phyloP scores from a whole-genome alignment of 257 asterid species.

The Fraxinus americana region DNA sequence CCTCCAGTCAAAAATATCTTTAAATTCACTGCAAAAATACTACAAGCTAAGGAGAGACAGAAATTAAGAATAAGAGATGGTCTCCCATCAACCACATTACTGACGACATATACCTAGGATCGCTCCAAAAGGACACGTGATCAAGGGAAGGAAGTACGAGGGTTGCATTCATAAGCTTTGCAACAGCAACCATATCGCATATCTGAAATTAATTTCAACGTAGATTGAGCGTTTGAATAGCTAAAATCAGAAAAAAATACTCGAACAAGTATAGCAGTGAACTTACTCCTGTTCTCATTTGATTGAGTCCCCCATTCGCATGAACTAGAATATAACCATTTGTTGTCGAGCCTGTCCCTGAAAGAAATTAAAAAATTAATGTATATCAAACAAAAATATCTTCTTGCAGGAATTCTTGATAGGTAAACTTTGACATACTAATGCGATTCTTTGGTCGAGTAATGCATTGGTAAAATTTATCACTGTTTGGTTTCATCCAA shows the following conservation, averaged over 20 bases:
- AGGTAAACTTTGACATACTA: slow-evolving; percentile 34
- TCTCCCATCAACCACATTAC: background rate
- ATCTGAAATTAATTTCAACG: slow-evolving; percentile 37
- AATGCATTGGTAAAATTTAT: slow-evolving; percentile 44
- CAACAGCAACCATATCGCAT: slow-evolving; percentile 74
- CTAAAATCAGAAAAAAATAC: background rate
- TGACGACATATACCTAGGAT: slow-evolving; percentile 53
- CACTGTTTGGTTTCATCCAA: slow-evolving; percentile 58
- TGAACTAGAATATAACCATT: slow-evolving; percentile 59
- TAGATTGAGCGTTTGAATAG: background rate
- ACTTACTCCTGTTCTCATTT: slow-evolving; percentile 74
- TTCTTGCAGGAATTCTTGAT: background rate
- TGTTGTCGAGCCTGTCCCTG: slow-evolving; percentile 41
- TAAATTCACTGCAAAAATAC: slow-evolving; percentile 58
- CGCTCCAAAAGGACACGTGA: slow-evolving; percentile 68
- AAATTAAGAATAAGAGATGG: background rate
- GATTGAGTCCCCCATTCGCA: slow-evolving; percentile 81
- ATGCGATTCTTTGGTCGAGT: slow-evolving; percentile 46
- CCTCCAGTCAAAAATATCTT: slow-evolving; percentile 89
- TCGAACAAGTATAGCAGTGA: background rate
- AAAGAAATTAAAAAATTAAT: background rate
- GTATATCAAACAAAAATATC: background rate
- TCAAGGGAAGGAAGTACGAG: slow-evolving; percentile 77
- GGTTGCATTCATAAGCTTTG: slow-evolving; percentile 60
- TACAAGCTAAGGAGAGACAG: background rate